Percentiles rank a stretch among this genome's conserved stretches.
Evolutionary conservation across 129 eudicot genomes (phyloP).

Genomic region (Tagetes patula): DNA sequence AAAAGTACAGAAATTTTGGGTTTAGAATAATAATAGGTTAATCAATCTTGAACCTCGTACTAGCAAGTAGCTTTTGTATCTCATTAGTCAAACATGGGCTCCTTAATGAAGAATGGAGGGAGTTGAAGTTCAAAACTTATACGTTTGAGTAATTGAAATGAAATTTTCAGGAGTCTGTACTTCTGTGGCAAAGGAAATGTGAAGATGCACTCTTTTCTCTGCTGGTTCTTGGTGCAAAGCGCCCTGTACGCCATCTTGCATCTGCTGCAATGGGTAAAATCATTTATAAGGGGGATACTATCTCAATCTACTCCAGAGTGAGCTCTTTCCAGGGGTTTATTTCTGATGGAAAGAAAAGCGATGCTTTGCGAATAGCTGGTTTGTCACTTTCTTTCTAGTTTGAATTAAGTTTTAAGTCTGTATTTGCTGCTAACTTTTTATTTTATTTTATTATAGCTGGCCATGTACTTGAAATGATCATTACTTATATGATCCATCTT

Average conservation of each 20-base stretch:
- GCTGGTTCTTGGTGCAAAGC: conserved; percentile 87
- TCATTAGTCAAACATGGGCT: conserved; percentile 5
- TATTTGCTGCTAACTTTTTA: background rate
- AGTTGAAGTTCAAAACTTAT: conserved; percentile 10
- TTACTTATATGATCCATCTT: background rate
- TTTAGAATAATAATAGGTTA: conserved; percentile 4
- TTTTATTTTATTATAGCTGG: background rate
- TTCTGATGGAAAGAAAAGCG: conserved; percentile 86
- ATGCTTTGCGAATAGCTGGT: conserved; percentile 92
- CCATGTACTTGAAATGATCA: conserved; percentile 4
- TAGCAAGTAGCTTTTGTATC: conserved; percentile 1
- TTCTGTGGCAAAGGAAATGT: conserved; percentile 89
- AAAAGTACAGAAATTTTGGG: background rate
- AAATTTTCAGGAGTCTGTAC: conserved; percentile 69
- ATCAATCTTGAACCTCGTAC: conserved; percentile 12
- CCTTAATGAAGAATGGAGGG: conserved; percentile 5
- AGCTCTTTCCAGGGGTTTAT: conserved; percentile 93
- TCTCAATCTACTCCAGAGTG: conserved; percentile 93
- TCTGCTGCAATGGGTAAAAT: conserved; percentile 90
- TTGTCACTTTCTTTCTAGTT: conserved; percentile 32
- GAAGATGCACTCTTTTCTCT: conserved; percentile 92
- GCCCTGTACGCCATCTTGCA: conserved; percentile 97
- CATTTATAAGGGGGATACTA: conserved; percentile 75
- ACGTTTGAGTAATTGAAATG: conserved; percentile 7
- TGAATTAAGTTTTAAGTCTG: background rate